Conservation (phyloP, 305 asterid genomes). For the Salvia sclarea region DNA sequence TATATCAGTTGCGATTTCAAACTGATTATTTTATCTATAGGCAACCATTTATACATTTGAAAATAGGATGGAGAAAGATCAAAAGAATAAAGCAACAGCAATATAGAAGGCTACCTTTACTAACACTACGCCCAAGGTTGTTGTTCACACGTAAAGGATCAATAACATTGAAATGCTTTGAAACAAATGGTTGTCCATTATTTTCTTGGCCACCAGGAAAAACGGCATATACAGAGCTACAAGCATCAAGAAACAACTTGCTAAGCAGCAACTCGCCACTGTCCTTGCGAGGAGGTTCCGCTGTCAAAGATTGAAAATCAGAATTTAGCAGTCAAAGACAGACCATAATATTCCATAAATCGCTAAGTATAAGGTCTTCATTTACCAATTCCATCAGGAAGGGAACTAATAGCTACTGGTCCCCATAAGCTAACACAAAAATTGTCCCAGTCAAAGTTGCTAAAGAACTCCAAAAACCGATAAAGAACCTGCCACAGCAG, state of each 20-base stretch:
- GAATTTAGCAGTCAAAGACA: constrained; percentile 20
- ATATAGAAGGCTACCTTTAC: constrained; percentile 71
- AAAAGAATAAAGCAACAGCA: not conserved
- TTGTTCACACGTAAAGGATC: constrained; percentile 98
- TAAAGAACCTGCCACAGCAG: constrained; percentile 73
- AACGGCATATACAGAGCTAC: constrained; percentile 92
- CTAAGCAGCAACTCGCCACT: constrained; percentile 81
- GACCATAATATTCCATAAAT: constrained; percentile 19
- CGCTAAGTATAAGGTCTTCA: constrained; percentile 18
- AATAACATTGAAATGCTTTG: constrained; percentile 91
- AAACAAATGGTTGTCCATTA: constrained; percentile 79
- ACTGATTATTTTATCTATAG: not conserved
- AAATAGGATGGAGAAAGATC: not conserved
- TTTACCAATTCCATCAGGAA: constrained; percentile 87
- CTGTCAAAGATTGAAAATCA: constrained; percentile 51
- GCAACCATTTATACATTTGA: constrained; percentile 2
- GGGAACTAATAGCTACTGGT: constrained; percentile 86
- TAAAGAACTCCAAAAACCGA: constrained; percentile 97
- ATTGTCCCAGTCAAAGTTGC: constrained; percentile 96
- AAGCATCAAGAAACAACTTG: constrained; percentile 86
- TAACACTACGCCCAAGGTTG: constrained; percentile 99
- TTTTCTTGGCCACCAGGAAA: constrained; percentile 85
- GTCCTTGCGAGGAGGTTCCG: constrained; percentile 95
- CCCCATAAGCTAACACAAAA: constrained; percentile 99
- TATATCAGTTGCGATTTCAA: not conserved